Evolutionary conservation across 441 rosid species (phyloP).

Genomic region (Breynia disticha): DNA sequence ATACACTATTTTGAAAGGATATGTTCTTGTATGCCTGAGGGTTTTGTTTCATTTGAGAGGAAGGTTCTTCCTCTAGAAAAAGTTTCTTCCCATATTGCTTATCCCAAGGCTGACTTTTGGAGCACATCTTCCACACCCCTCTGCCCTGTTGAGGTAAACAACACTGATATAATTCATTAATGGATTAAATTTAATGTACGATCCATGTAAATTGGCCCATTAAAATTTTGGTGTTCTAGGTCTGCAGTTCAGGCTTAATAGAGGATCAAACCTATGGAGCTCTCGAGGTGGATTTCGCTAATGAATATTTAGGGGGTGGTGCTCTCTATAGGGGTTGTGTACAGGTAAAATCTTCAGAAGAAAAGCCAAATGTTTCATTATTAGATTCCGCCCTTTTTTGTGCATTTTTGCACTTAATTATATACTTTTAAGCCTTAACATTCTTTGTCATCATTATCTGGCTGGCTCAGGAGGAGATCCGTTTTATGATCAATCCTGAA

Average conservation of each 20-base stretch:
- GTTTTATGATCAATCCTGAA: slow-evolving; percentile 93
- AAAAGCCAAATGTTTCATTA: background rate
- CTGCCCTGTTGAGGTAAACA: slow-evolving; percentile 60
- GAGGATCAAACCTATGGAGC: slow-evolving; percentile 64
- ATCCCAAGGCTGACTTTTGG: slow-evolving; percentile 61
- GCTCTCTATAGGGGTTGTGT: slow-evolving; percentile 80
- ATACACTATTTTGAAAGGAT: slow-evolving; percentile 75
- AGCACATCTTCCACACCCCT: slow-evolving; percentile 47
- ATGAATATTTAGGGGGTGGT: slow-evolving; percentile 87
- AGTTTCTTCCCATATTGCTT: slow-evolving; percentile 22
- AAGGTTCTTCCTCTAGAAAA: slow-evolving; percentile 51
- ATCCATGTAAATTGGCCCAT: slow-evolving; percentile 1
- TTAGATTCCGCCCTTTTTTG: too few relatives aligned
- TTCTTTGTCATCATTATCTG: slow-evolving; percentile 5
- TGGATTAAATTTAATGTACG: slow-evolving; percentile 1
- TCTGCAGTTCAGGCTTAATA: slow-evolving; percentile 47
- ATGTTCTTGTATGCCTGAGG: slow-evolving; percentile 47
- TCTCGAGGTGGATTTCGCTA: slow-evolving; percentile 89
- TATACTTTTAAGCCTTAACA: background rate
- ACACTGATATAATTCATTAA: background rate
- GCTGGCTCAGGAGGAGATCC: slow-evolving; percentile 78
- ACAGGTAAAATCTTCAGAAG: slow-evolving; percentile 41
- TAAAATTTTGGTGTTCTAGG: slow-evolving; percentile 24
- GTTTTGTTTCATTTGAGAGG: slow-evolving; percentile 71
- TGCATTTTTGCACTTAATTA: background rate